A percentile compares a stretch with the other conserved stretches of the same genome.
phyloP scores from a whole-genome alignment of 192 early-diverging fungal species.

The Coemansia sp. region DNA sequence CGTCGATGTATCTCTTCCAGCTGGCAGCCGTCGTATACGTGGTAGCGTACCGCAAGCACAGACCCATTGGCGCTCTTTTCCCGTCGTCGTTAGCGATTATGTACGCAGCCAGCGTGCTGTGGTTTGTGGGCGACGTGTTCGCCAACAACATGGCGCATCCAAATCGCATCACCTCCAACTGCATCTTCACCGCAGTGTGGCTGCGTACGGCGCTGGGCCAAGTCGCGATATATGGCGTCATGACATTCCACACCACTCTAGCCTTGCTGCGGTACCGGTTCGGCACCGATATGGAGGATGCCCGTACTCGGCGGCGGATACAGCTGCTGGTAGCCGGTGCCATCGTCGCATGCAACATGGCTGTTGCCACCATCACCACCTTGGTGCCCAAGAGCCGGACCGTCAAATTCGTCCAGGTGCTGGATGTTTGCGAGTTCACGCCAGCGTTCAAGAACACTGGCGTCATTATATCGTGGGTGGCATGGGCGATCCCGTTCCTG shows the following conservation, averaged over 20 bases:
- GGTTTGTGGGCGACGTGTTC: constrained; percentile 40
- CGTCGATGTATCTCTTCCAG: constrained; percentile 15
- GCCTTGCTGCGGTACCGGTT: constrained; percentile 12
- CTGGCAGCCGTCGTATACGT: constrained; percentile 24
- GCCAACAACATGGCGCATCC: constrained; percentile 38
- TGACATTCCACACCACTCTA: constrained; percentile 1
- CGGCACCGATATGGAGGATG: background rate
- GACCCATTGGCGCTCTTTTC: constrained; percentile 16
- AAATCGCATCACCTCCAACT: constrained; percentile 9
- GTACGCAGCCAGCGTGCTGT: constrained; percentile 17
- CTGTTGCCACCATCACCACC: constrained; percentile 14
- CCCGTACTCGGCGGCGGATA: background rate
- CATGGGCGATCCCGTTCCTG: background rate
- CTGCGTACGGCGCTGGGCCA: constrained; percentile 37
- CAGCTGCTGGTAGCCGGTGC: background rate
- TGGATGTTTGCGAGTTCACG: constrained; percentile 28
- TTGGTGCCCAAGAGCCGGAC: constrained; percentile 15
- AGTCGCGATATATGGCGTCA: background rate
- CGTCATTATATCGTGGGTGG: constrained; percentile 12
- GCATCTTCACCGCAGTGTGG: constrained; percentile 38
- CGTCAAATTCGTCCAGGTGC: constrained; percentile 5
- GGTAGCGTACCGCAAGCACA: constrained; percentile 28
- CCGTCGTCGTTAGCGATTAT: constrained; percentile 8
- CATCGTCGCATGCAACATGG: background rate
- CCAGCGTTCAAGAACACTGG: constrained; percentile 22